Conservation (phyloP, 2,329 filamentous ascomycete genomes). For the Mariannaea sp. region DNA sequence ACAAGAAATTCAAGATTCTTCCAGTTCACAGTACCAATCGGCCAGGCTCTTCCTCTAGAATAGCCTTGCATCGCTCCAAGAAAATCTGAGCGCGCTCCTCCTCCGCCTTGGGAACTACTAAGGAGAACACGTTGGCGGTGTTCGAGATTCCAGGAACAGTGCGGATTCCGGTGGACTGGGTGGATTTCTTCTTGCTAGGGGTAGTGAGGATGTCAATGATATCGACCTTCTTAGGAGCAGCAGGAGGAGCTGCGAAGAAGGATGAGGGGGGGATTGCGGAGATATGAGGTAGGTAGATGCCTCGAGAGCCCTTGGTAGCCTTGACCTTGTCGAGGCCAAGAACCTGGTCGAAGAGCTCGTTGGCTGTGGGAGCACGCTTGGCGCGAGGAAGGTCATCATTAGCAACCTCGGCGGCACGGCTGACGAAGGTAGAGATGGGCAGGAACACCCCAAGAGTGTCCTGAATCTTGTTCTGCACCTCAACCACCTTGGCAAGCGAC, state of each 20-base stretch:
- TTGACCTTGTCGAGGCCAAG: slow-evolving; percentile 66
- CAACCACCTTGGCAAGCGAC: slow-evolving; percentile 77
- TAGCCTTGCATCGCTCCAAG: slow-evolving; percentile 81
- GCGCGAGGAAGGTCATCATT: slow-evolving; percentile 83
- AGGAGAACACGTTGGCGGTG: slow-evolving; percentile 77
- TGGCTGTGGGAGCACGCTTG: slow-evolving; percentile 64
- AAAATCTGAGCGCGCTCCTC: slow-evolving; percentile 82
- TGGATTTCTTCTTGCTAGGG: slow-evolving; percentile 37
- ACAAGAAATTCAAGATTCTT: slow-evolving; percentile 35
- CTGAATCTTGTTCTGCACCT: slow-evolving; percentile 80
- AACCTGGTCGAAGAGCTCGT: slow-evolving; percentile 89
- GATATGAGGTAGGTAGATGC: slow-evolving; percentile 76
- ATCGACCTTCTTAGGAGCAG: slow-evolving; percentile 56
- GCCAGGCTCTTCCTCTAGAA: slow-evolving; percentile 80
- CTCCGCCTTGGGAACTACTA: slow-evolving; percentile 79
- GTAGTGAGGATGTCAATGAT: slow-evolving; percentile 80
- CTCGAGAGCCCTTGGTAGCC: slow-evolving; percentile 57
- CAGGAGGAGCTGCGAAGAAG: slow-evolving; percentile 42
- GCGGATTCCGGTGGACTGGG: slow-evolving; percentile 36
- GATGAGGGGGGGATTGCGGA: slow-evolving; percentile 56
- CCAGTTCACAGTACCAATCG: slow-evolving; percentile 65
- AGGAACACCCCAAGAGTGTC: slow-evolving; percentile 77
- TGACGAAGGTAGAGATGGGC: slow-evolving; percentile 85
- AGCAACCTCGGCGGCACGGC: slow-evolving; percentile 81
- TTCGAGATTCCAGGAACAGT: slow-evolving; percentile 54